Percentiles rank a stretch among this genome's conserved stretches.
phyloP scores from a whole-genome alignment of 2,329 filamentous ascomycete genomes.

The Colletotrichum australisinense region DNA sequence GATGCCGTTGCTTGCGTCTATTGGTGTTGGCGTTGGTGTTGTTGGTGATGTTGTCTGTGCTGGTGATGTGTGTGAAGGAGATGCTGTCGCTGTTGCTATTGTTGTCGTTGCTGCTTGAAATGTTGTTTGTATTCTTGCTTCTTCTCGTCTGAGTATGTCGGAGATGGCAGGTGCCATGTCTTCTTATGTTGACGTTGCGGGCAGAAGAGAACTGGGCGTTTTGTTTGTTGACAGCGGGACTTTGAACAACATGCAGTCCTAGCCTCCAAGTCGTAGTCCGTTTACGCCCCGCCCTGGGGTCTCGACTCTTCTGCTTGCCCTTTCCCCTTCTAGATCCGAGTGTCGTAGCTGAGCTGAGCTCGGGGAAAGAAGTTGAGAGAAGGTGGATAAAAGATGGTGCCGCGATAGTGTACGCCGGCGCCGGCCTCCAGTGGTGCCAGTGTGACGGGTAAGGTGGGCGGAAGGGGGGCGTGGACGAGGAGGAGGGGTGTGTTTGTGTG shows the following conservation, averaged over 20 bases:
- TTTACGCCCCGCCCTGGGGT: background rate
- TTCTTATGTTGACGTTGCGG: constrained; percentile 30
- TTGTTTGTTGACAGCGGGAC: constrained; percentile 24
- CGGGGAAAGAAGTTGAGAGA: background rate
- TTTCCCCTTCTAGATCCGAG: background rate
- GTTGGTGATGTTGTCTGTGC: background rate
- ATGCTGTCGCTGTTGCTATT: background rate
- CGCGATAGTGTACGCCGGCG: constrained; percentile 18
- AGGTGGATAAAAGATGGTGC: constrained; percentile 6
- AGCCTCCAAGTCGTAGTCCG: background rate
- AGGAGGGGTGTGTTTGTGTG: background rate
- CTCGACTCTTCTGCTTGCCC: background rate
- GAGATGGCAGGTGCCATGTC: constrained; percentile 29
- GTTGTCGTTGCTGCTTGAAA: background rate
- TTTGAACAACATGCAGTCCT: background rate
- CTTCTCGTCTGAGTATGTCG: background rate
- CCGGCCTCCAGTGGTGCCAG: constrained; percentile 20
- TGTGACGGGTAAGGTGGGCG: constrained; percentile 5
- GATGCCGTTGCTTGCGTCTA: background rate
- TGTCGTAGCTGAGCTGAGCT: background rate
- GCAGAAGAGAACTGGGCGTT: background rate
- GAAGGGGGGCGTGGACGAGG: background rate
- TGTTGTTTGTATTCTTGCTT: background rate
- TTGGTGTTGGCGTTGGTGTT: background rate
- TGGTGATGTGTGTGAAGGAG: background rate